Evolutionary conservation across 306 rosid species (phyloP).

Genomic region (Macrotyloma uniflorum): DNA sequence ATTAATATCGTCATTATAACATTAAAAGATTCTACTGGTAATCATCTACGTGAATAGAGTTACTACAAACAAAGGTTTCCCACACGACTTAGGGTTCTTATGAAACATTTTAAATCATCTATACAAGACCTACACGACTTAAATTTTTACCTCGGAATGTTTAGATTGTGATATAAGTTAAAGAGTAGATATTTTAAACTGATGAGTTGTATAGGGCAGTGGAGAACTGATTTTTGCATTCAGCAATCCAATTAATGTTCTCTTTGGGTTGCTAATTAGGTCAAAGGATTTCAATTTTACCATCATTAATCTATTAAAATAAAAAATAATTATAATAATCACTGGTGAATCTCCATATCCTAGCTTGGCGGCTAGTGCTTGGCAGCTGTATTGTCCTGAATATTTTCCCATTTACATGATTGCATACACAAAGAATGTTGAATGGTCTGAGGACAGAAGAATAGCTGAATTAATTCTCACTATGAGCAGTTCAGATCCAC

Average conservation of each 20-base stretch:
- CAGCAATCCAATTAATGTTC: neutral
- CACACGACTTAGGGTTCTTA: too few species aligned
- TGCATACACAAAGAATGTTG: constrained; percentile 44
- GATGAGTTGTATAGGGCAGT: neutral
- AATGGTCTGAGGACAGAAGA: constrained; percentile 37
- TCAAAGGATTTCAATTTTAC: constrained; percentile 17
- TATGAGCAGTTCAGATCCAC: constrained; percentile 41
- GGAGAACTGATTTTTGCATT: neutral
- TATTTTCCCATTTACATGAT: constrained; percentile 42
- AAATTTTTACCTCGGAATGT: neutral
- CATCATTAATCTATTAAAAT: constrained; percentile 14
- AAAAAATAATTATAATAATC: neutral
- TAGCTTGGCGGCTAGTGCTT: constrained; percentile 50
- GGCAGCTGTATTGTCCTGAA: constrained; percentile 31
- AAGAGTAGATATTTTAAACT: neutral
- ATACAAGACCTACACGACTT: neutral
- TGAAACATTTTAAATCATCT: neutral
- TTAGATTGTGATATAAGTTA: neutral
- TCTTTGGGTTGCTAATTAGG: neutral
- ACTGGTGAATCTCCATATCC: constrained; percentile 12
- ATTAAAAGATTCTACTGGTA: neutral
- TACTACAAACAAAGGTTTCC: too few species aligned
- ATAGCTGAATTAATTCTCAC: constrained; percentile 40
- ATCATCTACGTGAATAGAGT: neutral
- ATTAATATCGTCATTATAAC: neutral